Conservation (phyloP, 1,139 yeast species). For the Wickerhamiella pararugosa region DNA sequence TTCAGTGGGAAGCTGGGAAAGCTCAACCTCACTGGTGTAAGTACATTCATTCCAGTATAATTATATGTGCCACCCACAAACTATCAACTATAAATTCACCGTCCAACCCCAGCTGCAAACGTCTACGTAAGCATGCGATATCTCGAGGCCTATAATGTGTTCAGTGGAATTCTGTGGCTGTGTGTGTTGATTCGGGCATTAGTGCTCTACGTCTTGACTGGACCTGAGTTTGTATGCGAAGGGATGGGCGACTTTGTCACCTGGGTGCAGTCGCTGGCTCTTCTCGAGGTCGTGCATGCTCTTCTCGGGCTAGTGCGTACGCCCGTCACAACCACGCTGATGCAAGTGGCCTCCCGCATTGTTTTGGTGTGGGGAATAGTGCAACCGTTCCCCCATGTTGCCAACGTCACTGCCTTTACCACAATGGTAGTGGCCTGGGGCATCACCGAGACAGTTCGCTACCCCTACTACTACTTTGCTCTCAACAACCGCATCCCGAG, state of each 20-base stretch:
- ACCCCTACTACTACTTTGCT: constrained; percentile 64
- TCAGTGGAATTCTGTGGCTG: constrained; percentile 56
- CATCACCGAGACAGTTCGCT: constrained; percentile 75
- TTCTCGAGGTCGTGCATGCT: constrained; percentile 70
- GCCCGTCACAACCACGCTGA: constrained; percentile 65
- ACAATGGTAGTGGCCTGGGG: constrained; percentile 79
- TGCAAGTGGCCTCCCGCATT: constrained; percentile 78
- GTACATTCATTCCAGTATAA: background rate
- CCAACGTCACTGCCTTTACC: constrained; percentile 43
- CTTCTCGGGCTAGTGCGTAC: constrained; percentile 63
- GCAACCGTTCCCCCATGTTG: constrained; percentile 49
- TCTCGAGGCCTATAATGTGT: constrained; percentile 41
- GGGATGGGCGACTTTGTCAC: constrained; percentile 47
- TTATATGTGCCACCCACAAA: background rate
- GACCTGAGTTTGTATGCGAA: constrained; percentile 37
- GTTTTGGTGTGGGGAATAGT: constrained; percentile 75
- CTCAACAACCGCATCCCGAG: constrained; percentile 45
- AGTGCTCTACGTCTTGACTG: constrained; percentile 28
- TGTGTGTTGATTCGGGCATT: constrained; percentile 32
- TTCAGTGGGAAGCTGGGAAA: constrained; percentile 32
- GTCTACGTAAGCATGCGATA: constrained; percentile 16
- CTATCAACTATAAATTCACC: background rate
- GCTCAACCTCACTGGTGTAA: background rate
- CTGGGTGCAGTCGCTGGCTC: constrained; percentile 65
- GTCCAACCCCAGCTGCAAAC: background rate